phyloP scores from a whole-genome alignment of 805 yeast genomes.

The Ogataea philodendri region DNA sequence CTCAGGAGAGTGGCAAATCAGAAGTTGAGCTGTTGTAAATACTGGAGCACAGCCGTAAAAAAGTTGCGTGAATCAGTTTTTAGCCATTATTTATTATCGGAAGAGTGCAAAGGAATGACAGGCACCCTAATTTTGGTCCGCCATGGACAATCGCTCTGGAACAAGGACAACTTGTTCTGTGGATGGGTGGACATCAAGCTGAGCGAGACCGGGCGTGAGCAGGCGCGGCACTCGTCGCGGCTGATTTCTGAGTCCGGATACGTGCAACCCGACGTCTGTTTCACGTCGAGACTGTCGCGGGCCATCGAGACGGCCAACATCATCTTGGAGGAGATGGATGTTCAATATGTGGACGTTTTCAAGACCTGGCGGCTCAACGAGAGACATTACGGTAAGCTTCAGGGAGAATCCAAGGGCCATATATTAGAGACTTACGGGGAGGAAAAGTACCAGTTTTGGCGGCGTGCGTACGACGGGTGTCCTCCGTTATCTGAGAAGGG shows the following conservation, averaged over 20 bases:
- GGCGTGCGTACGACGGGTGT: slow-evolving; percentile 75
- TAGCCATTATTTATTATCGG: too few species aligned
- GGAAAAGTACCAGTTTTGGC: slow-evolving; percentile 71
- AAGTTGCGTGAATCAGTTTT: too few species aligned
- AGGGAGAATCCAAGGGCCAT: slow-evolving; percentile 71
- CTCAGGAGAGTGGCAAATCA: slow-evolving; percentile 9
- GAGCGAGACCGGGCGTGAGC: slow-evolving; percentile 63
- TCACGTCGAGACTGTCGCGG: slow-evolving; percentile 70
- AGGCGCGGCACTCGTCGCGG: slow-evolving; percentile 65
- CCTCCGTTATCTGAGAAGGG: slow-evolving; percentile 50
- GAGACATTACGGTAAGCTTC: slow-evolving; percentile 81
- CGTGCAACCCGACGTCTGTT: slow-evolving; percentile 53
- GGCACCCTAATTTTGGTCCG: slow-evolving; percentile 55
- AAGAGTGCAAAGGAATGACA: slow-evolving; percentile 13
- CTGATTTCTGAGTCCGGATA: slow-evolving; percentile 47
- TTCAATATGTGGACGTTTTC: slow-evolving; percentile 47
- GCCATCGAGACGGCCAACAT: slow-evolving; percentile 74
- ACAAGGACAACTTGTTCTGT: slow-evolving; percentile 71
- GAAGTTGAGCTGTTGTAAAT: slow-evolving; percentile 4
- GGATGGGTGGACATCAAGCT: slow-evolving; percentile 82
- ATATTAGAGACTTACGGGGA: slow-evolving; percentile 65
- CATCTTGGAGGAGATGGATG: slow-evolving; percentile 55
- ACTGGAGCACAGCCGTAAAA: slow-evolving; percentile 6
- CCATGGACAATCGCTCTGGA: slow-evolving; percentile 84
- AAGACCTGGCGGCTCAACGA: slow-evolving; percentile 81